Evolutionary conservation across 2,329 filamentous ascomycete genomes (phyloP), one percentile per base, ranked within the genome.

Genomic region (Cytospora chrysosperma): DNA sequence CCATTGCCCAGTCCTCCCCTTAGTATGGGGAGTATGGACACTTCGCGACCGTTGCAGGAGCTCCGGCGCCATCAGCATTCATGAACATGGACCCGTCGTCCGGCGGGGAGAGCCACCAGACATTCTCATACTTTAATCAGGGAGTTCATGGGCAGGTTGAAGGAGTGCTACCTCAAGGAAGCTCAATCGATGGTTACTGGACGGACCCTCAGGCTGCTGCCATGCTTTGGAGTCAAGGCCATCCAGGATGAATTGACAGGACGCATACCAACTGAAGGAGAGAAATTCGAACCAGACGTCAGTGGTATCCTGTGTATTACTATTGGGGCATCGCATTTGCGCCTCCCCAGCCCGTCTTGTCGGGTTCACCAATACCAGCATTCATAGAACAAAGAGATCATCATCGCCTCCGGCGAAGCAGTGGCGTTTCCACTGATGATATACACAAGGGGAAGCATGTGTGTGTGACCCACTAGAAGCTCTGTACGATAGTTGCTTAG

Each of bases 1-100:
- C 67, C 40, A 60, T 65, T 32, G 57, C 53, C 37, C 58, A 62
- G 47, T 47, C 51, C 37, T 24, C 65, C 13, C 53, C 12, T 8
- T 67, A 65, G 49, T 37, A 55, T 21, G 12, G n/a, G 49, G 24
- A 1, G 15, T 17, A 47, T 12, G 10, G 19, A 43, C 12, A 43
- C 7, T 8, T n/a, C 17, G 6, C 37, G 37, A 15, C 7, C 19
- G 7, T n/a, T n/a, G 17, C 17, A 43, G 37, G n/a, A 43, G 17
- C 3, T 43, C 17, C 15, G 17, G 19, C 19, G 37, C 37, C 19
- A n/a, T n/a, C 9, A 43, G 17, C 19, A n/a, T 4, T 19, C 17
- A n/a, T 8, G 17, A 7, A 8, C 5, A 5, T 43, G 19, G 37
- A n/a, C 37, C 7, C 19, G 7, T 43, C 15, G 19, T 9, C n/a